Base-by-base conservation (phyloP, 768 basidiomycete genomes). In the Lactarius hengduanensis region DNA sequence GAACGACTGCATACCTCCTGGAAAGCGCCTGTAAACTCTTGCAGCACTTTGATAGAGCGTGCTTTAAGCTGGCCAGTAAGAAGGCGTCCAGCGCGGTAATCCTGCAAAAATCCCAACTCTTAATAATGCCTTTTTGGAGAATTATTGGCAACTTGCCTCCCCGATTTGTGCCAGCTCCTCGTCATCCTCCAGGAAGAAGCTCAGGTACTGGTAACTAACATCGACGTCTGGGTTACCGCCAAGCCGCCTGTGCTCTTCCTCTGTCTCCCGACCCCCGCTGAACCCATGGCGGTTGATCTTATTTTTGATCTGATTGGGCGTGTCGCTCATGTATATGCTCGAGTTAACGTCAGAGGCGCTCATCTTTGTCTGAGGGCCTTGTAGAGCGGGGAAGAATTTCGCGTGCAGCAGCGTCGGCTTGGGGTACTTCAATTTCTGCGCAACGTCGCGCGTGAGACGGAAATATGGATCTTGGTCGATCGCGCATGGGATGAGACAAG, bases 301-400 rank as follows among this genome's bases (percentile, higher is more conserved):
- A 76, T 94, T 97, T 80, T 97, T 96, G 79, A 99, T 98, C 77
- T 96, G 92, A 64, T 86, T 86, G 4, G 87, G 81, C 66, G 91
- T 92, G 76, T 99, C 97, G 38, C 83, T 93, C 96, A 99, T 98
- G 81, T 84, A 98, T 71, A 99, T 96, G 70, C 92, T 92, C 70
- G 90, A 92, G 78, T 95, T 96, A 26, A 86, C 81, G 76, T 96
- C 90, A 59, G 92, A 95, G 5, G 97, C 97, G 76, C 95, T 97
- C 97, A 99, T 99, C 80, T 99, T 99, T 41, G 94, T 96, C 77
- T 97, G 94, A 2, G 97, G 92, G 53, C 97, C 97, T 77, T 98
- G 96, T 11, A 99, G 83, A 5, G 97, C 96, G 13, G 97, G 97
- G 80, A 99, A 96, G 83, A 99, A 99, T 74, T 96, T 96, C 57